phyloP scores from a whole-genome alignment of 352 stramenopile genomes.

The Thalassiosira pacifica region DNA sequence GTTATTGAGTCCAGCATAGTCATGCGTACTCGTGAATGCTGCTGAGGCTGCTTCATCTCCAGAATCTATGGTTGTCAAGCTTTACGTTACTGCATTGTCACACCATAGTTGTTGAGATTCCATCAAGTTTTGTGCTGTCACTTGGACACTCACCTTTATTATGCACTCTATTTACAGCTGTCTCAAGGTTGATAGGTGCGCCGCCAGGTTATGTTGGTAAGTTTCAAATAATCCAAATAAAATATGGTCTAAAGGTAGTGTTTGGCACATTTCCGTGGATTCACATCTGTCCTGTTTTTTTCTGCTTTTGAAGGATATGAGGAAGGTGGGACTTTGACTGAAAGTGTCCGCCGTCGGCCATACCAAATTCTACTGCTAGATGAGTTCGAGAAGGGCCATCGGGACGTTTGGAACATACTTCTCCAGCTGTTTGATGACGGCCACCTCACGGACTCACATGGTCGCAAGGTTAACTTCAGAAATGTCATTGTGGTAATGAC shows the following conservation, averaged over 20 bases:
- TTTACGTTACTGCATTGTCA: no score
- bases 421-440: constrained; percentile 91
- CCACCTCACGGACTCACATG: constrained; percentile 93
- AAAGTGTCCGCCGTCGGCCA: constrained; percentile 92
- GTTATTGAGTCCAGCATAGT: no score
- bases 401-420: constrained; percentile 94
- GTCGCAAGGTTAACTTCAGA: constrained; percentile 94
- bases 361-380: constrained; percentile 97
- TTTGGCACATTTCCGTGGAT: no score
- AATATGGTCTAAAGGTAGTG: neutral
- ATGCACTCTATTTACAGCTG: no score
- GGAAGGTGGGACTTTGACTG: constrained; percentile 94
- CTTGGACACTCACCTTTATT: no score
- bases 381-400: constrained; percentile 98
- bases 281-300: constrained; percentile 77
- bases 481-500: constrained; percentile 98
- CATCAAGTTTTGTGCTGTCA: no score
- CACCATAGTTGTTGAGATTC: no score
- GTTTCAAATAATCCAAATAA: neutral
- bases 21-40: no score
- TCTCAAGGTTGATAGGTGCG: constrained; percentile 92
- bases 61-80: no score
- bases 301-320: constrained; percentile 91
- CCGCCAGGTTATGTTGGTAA: constrained; percentile 88
- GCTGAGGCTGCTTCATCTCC: no score